Conservation (phyloP, 768 basidiomycete genomes). For the Amanita pallidorosea region DNA sequence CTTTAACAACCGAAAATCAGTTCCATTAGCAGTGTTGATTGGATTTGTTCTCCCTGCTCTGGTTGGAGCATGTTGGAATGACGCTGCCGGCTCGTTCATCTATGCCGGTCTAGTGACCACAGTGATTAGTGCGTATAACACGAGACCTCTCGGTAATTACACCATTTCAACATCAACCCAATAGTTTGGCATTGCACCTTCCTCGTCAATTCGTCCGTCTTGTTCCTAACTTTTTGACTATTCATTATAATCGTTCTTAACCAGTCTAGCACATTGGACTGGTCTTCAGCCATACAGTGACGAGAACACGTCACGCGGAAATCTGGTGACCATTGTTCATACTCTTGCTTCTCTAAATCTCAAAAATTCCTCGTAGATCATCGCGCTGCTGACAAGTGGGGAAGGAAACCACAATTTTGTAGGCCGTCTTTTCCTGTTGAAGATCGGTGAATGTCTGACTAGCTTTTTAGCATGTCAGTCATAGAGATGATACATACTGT, state of each 20-base stretch:
- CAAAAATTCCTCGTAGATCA: slow-evolving; percentile 28
- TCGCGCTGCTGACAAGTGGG: slow-evolving; percentile 61
- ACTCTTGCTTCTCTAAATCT: not conserved
- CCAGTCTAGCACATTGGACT: slow-evolving; percentile 69
- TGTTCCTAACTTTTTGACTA: not conserved
- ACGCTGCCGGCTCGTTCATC: slow-evolving; percentile 54
- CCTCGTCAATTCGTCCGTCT: slow-evolving; percentile 54
- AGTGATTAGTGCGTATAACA: slow-evolving; percentile 36
- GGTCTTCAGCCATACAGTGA: slow-evolving; percentile 75
- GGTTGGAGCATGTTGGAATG: slow-evolving; percentile 49
- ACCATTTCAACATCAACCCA: not conserved
- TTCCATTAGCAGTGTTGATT: slow-evolving; percentile 47
- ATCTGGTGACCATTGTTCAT: slow-evolving; percentile 35
- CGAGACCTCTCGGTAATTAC: not conserved
- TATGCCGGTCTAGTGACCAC: slow-evolving; percentile 62
- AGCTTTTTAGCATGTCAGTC: slow-evolving; percentile 32
- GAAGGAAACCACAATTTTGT: slow-evolving; percentile 78
- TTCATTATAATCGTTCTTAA: not conserved
- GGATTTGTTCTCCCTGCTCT: slow-evolving; percentile 49
- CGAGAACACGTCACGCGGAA: slow-evolving; percentile 70
- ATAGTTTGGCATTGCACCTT: slow-evolving; percentile 57
- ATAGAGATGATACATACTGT: not conserved
- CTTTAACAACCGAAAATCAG: slow-evolving; percentile 17
- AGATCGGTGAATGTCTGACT: not conserved
- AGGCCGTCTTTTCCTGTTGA: slow-evolving; percentile 14